Evolutionary conservation across 495 filamentous ascomycete species (phyloP).

Genomic region (Xylaria flabelliformis): DNA sequence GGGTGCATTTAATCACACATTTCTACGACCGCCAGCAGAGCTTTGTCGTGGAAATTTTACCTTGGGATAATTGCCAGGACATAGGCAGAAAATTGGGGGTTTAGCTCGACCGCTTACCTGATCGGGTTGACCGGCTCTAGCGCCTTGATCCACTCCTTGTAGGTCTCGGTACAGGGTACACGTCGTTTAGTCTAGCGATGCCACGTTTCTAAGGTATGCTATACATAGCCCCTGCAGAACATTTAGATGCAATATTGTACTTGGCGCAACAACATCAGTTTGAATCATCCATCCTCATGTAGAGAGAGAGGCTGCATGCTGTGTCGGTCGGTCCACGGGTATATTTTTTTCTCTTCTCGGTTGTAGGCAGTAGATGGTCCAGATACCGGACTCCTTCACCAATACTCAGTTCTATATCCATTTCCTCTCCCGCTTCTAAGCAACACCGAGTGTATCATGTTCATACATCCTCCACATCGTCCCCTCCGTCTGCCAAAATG

Average conservation of each 20-base stretch:
- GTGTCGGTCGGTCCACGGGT: background rate
- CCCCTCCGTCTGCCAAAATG: constrained; percentile 46
- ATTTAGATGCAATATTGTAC: background rate
- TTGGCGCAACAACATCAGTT: constrained; percentile 25
- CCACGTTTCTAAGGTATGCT: background rate
- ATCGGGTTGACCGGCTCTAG: constrained; percentile 13
- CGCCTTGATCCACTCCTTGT: background rate
- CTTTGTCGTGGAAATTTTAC: background rate
- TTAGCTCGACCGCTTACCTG: constrained; percentile 5
- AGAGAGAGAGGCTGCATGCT: constrained; percentile 1
- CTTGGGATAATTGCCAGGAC: background rate
- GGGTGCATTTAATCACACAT: constrained; percentile 20
- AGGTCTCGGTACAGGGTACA: background rate
- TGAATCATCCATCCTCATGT: constrained; percentile 10
- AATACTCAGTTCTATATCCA: background rate
- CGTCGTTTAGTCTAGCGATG: too few relatives aligned
- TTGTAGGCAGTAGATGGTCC: constrained; percentile 2
- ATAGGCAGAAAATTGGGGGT: constrained; percentile 2
- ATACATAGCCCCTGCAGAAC: constrained; percentile 4
- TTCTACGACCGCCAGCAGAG: background rate
- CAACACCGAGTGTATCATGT: constrained; percentile 34
- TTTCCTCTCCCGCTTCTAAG: background rate
- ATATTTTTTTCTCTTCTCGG: background rate
- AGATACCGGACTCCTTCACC: background rate
- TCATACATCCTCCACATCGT: constrained; percentile 33